A percentile compares a stretch with the other conserved stretches of the same genome.
Evolutionary conservation across 441 rosid species (phyloP).

Genomic region (Francoa sonchifolia): DNA sequence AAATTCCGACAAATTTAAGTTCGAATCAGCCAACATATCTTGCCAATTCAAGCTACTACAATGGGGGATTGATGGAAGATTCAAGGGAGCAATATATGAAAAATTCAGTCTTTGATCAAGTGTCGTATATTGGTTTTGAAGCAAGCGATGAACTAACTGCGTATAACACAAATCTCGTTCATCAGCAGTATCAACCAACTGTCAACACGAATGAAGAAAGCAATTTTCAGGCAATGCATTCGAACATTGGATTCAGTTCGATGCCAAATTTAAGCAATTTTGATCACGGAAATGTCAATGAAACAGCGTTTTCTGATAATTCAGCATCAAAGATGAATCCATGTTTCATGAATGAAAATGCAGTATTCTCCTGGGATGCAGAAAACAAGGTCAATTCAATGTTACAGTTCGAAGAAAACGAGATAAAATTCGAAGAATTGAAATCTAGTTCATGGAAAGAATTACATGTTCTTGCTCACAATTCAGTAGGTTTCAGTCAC

Average conservation of each 20-base stretch:
- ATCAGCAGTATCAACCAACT: constrained; percentile 9
- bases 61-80: constrained; percentile 15
- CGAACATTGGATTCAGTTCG: background rate
- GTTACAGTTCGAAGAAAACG: constrained; percentile 25
- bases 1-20: background rate
- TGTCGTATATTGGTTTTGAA: constrained; percentile 24
- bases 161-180: constrained; percentile 15
- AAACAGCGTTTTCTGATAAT: constrained; percentile 32
- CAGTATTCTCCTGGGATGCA: constrained; percentile 26
- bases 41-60: background rate
- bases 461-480: constrained; percentile 17
- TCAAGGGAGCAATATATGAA: constrained; percentile 19
- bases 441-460: constrained; percentile 28
- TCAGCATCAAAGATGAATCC: constrained; percentile 29
- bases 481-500: constrained; percentile 32
- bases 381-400: constrained; percentile 16
- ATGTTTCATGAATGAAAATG: constrained; percentile 23
- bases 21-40: constrained; percentile 34
- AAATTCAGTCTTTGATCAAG: constrained; percentile 25
- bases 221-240: background rate
- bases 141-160: constrained; percentile 12
- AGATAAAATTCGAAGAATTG: constrained; percentile 27
- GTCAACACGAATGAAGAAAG: constrained; percentile 12
- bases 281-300: constrained; percentile 26
- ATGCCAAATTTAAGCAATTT: constrained; percentile 22